These are phyloP conservation scores for Phanerochaete carnosa DNA, from an alignment of 768 basidiomycete species.

Conservation along the genomic window DNA sequence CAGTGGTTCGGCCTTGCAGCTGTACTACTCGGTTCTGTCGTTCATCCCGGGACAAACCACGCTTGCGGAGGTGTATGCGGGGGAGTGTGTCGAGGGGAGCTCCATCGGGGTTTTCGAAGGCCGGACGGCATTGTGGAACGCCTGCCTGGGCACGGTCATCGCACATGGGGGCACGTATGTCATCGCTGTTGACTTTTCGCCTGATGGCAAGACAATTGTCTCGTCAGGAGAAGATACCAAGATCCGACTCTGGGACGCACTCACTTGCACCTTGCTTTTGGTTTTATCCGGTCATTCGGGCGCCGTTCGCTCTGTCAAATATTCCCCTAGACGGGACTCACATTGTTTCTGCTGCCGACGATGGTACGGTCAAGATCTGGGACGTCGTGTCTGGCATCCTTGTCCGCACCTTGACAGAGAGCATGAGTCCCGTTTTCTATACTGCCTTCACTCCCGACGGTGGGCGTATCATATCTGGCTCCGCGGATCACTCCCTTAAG, in stretches of 20 bases:
- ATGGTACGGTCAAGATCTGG: slow-evolving; percentile 17
- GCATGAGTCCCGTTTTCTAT: slow-evolving; percentile 3
- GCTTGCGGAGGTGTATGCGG: too few species aligned
- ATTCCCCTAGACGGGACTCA: slow-evolving; percentile 16
- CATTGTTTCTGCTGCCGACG: slow-evolving; percentile 14
- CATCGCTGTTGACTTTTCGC: neutral
- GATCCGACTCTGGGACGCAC: slow-evolving; percentile 15
- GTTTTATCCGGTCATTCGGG: slow-evolving; percentile 7
- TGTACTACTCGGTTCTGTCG: too few species aligned
- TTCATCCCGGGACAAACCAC: too few species aligned
- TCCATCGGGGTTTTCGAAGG: too few species aligned
- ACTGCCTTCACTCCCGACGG: neutral
- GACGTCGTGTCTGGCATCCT: slow-evolving; percentile 9
- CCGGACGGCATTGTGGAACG: too few species aligned
- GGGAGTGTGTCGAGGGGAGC: too few species aligned
- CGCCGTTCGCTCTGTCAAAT: slow-evolving; percentile 7
- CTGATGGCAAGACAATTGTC: neutral
- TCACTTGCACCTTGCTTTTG: slow-evolving; percentile 2
- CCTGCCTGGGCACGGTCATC: too few species aligned
- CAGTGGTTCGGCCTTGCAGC: too few species aligned
- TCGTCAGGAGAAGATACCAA: neutral
- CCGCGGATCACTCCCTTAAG: neutral
- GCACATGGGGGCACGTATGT: neutral
- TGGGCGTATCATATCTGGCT: neutral
- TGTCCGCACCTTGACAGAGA: slow-evolving; percentile 6